These are phyloP conservation scores for Cryptosporidium meleagridis DNA, from an alignment of 169 alveolate species.

Conservation along the genomic window DNA sequence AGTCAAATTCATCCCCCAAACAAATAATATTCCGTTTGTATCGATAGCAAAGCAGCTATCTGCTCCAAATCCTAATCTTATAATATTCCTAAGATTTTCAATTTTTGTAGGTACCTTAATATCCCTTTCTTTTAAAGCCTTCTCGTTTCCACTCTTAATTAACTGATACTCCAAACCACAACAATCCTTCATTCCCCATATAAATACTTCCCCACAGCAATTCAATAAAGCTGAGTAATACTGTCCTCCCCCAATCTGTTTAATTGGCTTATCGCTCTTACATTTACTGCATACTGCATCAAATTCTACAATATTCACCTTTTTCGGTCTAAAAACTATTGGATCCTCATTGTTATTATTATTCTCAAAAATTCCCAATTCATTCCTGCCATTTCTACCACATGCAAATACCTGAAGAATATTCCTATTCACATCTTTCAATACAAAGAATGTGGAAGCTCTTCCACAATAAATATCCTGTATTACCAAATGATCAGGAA, in stretches of 20 bases:
- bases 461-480: slow-evolving; percentile 78
- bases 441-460: slow-evolving; percentile 84
- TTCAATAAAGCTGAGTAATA: slow-evolving; percentile 84
- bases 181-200: slow-evolving; percentile 85
- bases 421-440: slow-evolving; percentile 76
- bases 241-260: slow-evolving; percentile 86
- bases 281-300: slow-evolving; percentile 9
- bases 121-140: neutral
- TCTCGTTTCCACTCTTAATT: neutral
- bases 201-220: slow-evolving; percentile 81
- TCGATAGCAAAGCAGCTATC: slow-evolving; percentile 65
- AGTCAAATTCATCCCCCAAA: slow-evolving; percentile 65
- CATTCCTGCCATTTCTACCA: slow-evolving; percentile 88
- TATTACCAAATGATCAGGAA: slow-evolving; percentile 6
- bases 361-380: slow-evolving; percentile 80
- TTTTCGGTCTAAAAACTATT: slow-evolving; percentile 24
- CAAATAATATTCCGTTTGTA: slow-evolving; percentile 15
- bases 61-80: slow-evolving; percentile 41
- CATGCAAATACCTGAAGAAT: slow-evolving; percentile 82
- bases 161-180: slow-evolving; percentile 73
- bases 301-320: slow-evolving; percentile 30
- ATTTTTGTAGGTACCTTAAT: slow-evolving; percentile 48
- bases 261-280: slow-evolving; percentile 77
- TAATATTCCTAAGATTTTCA: slow-evolving; percentile 10
- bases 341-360: neutral